Evolutionary conservation across 1,139 yeast species (phyloP), one percentile per base, ranked within the genome.

Genomic region (Saccharomyces hybrid): DNA sequence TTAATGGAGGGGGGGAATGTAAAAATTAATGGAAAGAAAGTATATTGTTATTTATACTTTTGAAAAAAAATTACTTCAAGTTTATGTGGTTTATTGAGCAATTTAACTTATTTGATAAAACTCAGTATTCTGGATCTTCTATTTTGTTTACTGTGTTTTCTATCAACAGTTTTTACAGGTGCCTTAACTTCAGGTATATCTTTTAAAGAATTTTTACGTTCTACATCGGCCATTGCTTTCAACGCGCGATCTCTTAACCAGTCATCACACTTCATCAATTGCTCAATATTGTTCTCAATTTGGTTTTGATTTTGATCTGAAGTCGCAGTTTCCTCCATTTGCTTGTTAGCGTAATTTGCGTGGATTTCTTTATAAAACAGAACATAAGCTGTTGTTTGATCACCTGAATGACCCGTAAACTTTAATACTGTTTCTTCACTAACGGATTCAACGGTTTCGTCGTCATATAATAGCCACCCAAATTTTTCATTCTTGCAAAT

Each of bases 381-480:
- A 16, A 93, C 85, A 69, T 93, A 93, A 0, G 98, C 98, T 50
- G 96, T 86, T 0, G 97, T 95, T 65, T 89, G 78, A 2, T 96
- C 95, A 5, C 88, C 86, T 2, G 88, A 84, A 67, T 89, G 91
- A 23, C 99, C 99, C 64, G 88, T 86, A 69, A 91, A 93, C 64
- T 88, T 81, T 73, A 84, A 78, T 3, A 93, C 97, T 62, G 86
- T 89, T 49, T 80, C 77, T 58, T 90, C 96, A 60, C 86, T 90
- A 5, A 93, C 93, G 29, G 87, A 75, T 65, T 91, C 98, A 5
- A 91, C 97, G 19, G 95, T 84, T 70, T 93, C 99, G 70, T 93
- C 99, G 69, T 93, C 99, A 71, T 88, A 93, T 57, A 93, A 72
- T 31, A 93, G 73, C 99, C 99, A 93, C 1, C 97, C 88, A 46